phyloP scores from a whole-genome alignment of 2,329 filamentous ascomycete species.

The Colletotrichum sp. region DNA sequence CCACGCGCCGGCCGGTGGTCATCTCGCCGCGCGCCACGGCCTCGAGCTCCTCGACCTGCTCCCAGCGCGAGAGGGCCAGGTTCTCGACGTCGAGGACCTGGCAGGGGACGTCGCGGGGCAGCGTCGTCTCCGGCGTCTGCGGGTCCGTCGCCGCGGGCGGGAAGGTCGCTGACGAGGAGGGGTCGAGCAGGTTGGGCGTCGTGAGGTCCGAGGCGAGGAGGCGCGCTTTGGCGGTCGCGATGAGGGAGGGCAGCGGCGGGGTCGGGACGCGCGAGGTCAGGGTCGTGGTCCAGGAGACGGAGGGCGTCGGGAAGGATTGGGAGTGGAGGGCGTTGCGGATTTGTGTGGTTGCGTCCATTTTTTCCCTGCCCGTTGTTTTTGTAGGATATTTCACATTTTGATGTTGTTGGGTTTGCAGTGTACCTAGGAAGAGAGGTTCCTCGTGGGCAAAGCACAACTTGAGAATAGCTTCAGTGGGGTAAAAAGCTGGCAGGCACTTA shows the following conservation, averaged over 20 bases:
- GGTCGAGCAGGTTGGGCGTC: slow-evolving; percentile 55
- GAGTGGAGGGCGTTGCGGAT: slow-evolving; percentile 54
- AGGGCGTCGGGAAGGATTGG: slow-evolving; percentile 59
- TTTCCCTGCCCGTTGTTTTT: background rate
- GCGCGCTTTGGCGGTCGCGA: slow-evolving; percentile 81
- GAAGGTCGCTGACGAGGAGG: slow-evolving; percentile 41
- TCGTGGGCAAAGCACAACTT: background rate
- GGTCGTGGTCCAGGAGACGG: slow-evolving; percentile 64
- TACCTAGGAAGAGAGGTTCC: background rate
- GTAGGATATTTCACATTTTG: background rate
- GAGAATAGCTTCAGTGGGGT: slow-evolving; percentile 14
- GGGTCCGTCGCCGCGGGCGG: slow-evolving; percentile 55
- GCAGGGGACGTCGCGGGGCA: slow-evolving; percentile 70
- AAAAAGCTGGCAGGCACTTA: background rate
- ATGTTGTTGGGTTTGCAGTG: background rate
- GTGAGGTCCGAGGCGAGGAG: slow-evolving; percentile 81
- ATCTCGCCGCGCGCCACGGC: slow-evolving; percentile 74
- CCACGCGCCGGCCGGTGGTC: slow-evolving; percentile 79
- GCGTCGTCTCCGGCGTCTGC: slow-evolving; percentile 55
- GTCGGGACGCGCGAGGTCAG: slow-evolving; percentile 63
- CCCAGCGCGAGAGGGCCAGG: slow-evolving; percentile 79
- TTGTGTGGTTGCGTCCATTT: slow-evolving; percentile 47
- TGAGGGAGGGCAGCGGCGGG: slow-evolving; percentile 71
- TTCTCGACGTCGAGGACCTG: slow-evolving; percentile 91
- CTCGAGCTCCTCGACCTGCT: slow-evolving; percentile 84